phyloP scores from a whole-genome alignment of 2,329 filamentous ascomycete genomes.

The Didymella segeticola region DNA sequence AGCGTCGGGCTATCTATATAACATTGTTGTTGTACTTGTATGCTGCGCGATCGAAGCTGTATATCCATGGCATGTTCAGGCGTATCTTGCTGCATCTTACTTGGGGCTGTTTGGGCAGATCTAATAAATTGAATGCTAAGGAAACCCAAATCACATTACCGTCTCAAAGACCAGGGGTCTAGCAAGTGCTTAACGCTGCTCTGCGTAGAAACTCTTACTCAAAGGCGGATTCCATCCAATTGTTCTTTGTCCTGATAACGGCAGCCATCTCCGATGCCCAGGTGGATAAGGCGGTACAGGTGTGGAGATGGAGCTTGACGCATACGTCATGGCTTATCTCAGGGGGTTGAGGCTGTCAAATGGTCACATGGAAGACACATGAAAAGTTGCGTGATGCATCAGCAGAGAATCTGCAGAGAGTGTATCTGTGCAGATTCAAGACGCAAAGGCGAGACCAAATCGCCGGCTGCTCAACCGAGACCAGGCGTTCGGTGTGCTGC shows the following conservation, averaged over 20 bases:
- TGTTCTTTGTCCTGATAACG: background rate
- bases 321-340: slow-evolving; percentile 3
- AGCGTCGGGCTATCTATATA: background rate
- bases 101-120: background rate
- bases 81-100: slow-evolving; percentile 4
- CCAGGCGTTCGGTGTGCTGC: slow-evolving; percentile 20
- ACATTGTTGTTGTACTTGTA: slow-evolving; percentile 3
- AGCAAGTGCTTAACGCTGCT: too few relatives aligned
- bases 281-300: slow-evolving; percentile 15
- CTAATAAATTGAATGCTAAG: background rate
- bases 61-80: slow-evolving; percentile 16
- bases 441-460: background rate
- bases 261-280: slow-evolving; percentile 6
- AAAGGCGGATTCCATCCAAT: too few relatives aligned
- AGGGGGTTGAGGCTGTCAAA: background rate
- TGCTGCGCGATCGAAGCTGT: slow-evolving; percentile 7
- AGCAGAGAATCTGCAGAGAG: background rate
- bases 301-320: slow-evolving; percentile 11
- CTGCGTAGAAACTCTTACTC: too few relatives aligned
- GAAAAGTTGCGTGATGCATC: background rate
- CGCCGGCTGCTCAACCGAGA: background rate
- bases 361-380: background rate
- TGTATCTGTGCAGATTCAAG: background rate
- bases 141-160: background rate
- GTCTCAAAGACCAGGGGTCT: background rate